Base-by-base conservation (phyloP, 306 rosid genomes). In the Cajanus cajan region DNA sequence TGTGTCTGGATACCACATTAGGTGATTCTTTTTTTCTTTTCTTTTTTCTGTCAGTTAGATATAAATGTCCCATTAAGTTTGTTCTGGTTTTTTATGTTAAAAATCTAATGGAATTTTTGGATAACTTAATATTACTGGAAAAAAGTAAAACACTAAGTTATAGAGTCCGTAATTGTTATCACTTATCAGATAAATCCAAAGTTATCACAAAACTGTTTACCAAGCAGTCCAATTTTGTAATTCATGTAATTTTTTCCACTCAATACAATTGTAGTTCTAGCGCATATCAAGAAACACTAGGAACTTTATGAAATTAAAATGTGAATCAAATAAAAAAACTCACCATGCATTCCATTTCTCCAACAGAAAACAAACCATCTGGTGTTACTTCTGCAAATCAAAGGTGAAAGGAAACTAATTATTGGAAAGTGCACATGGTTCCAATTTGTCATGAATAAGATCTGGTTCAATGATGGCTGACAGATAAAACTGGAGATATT, bases 261-360 rank as follows among this genome's bases (percentile, higher is more conserved):
- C 2, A 44, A 45, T 24, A 74, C 67, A 68, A 65, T 43, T 52
- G 39, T 69, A 47, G 51, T 39, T 41, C 24, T 33, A 21, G 65
- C 37, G 57, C 41, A 41, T 72, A 78, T 52, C 72, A 62, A 33
- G 74, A 28, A 71, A 55, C 43, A 66, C 64, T 37, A 59, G 41
- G 55, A 84, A 54, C 48, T 71, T 15, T 24, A 73, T 14, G 15
- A 51, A 71, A 43, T 44, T 69, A 80, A 58, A 39, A 33, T 44
- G 73, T 68, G 16, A 45, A 47, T 81, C 13, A 36, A 78, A 72
- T 71, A 83, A 82, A 79, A n/a, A 76, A 21, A 79, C 94, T 87
- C 76, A 95, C 99, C 99, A 95, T 95, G 90, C 99, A 95, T 89
- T 93, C 99, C 99, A 92, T 95, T 87, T 95, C 99, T 78, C 98